phyloP scores from a whole-genome alignment of 805 yeast genomes.

The Starmera dryadoides region DNA sequence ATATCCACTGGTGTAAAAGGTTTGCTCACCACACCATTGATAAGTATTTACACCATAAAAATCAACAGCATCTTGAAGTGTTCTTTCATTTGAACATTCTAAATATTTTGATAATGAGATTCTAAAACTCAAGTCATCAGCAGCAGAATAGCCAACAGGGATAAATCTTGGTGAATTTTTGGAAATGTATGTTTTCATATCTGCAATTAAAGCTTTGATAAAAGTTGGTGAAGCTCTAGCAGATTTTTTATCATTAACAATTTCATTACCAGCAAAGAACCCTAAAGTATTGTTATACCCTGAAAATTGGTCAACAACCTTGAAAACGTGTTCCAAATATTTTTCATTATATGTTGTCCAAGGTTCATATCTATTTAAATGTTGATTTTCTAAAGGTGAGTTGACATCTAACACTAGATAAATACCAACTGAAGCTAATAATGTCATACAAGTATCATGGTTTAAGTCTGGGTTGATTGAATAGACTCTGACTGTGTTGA shows the following conservation, averaged over 20 bases:
- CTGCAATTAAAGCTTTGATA: conserved; percentile 72
- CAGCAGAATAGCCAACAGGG: conserved; percentile 96
- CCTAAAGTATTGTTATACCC: conserved; percentile 85
- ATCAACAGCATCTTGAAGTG: conserved; percentile 53
- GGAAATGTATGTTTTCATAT: conserved; percentile 66
- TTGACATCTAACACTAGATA: conserved; percentile 87
- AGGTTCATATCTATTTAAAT: conserved; percentile 85
- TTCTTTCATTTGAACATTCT: conserved; percentile 56
- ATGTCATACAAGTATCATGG: conserved; percentile 87
- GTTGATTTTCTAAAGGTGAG: conserved; percentile 73
- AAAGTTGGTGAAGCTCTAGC: conserved; percentile 63
- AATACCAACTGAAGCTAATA: conserved; percentile 89
- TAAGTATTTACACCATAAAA: conserved; percentile 93
- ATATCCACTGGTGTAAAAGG: conserved; percentile 74
- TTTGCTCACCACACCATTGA: conserved; percentile 94
- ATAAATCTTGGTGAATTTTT: conserved; percentile 53
- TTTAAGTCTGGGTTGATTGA: conserved; percentile 75
- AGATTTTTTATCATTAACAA: conserved; percentile 73
- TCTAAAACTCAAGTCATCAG: conserved; percentile 80
- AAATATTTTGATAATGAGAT: conserved; percentile 71
- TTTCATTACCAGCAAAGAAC: conserved; percentile 88
- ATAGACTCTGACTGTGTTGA: conserved; percentile 84
- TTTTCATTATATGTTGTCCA: conserved; percentile 76
- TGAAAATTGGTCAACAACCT: conserved; percentile 74
- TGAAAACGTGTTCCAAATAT: conserved; percentile 71